A percentile compares a stretch with the other conserved stretches of the same genome.
Evolutionary conservation across 2,329 filamentous ascomycete genomes (phyloP).

Genomic region (Fusarium lyarnte): DNA sequence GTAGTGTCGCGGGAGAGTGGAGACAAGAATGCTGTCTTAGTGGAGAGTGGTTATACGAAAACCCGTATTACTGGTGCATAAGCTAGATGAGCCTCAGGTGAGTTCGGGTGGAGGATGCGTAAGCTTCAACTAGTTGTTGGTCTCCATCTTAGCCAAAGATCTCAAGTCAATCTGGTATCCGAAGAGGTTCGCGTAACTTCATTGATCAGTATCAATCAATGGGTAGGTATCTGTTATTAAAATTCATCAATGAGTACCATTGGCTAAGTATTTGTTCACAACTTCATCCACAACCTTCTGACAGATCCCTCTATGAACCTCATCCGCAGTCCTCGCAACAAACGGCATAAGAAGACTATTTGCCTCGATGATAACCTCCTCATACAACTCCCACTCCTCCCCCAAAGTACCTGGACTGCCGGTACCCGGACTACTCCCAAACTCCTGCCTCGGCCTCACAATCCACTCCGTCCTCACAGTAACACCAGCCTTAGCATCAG

Average conservation of each 20-base stretch:
- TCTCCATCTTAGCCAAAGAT: neutral
- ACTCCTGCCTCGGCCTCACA: constrained; percentile 12
- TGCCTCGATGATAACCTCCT: constrained; percentile 19
- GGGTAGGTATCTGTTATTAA: neutral
- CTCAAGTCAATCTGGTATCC: fast-evolving
- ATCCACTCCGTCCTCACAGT: constrained; percentile 25
- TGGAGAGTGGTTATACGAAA: neutral
- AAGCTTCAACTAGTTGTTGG: neutral
- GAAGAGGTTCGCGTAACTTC: fast-evolving
- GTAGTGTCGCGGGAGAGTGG: neutral
- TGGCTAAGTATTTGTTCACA: constrained; percentile 2
- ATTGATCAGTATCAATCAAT: neutral
- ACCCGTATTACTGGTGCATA: neutral
- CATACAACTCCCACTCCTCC: constrained; percentile 29
- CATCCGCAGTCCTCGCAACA: constrained; percentile 14
- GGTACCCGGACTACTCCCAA: neutral
- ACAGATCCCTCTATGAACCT: constrained; percentile 11
- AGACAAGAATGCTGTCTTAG: neutral
- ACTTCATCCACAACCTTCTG: constrained; percentile 21
- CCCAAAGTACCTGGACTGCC: constrained; percentile 11
- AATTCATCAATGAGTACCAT: neutral
- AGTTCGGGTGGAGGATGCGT: neutral
- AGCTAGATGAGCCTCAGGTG: neutral
- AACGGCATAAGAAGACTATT: constrained; percentile 29
- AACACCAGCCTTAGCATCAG: constrained; percentile 18